Evolutionary conservation across 805 yeast species (phyloP), one percentile per base, ranked within the genome.

Genomic region (Starmerella apicola): DNA sequence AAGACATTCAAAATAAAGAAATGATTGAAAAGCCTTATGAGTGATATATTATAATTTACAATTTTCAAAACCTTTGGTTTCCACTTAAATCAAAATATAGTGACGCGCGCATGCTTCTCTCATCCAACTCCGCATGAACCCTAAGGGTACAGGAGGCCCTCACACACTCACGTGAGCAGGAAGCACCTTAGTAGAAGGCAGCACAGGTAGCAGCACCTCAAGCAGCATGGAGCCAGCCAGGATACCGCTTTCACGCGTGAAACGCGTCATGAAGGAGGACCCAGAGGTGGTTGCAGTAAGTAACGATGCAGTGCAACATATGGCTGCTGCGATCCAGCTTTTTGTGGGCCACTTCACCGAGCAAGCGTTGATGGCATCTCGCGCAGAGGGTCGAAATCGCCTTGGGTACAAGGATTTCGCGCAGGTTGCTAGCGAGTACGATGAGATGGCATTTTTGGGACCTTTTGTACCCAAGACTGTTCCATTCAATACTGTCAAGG

Each of bases 241-340:
- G 6, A 48, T 81, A 20, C 94, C 91, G 5, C 60, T 80, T 30
- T 65, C 82, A 2, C 72, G 81, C 47, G 74, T 81, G 48, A 79
- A 78, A 52, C 69, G 76, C 49, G 76, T 81, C 39, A 70, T 81
- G 55, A 80, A 78, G 51, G 68, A 78, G 55, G 93, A 81, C 55
- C 82, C 84, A 13, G 85, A 77, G 28, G 78, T 78, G 49, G 59
- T 67, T 5, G 71, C 77, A 2, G 74, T 82, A 2, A 73, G 84
- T 2, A 78, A 72, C 41, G 65, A 76, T 22, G 83, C 88, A 0
- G 81, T 78, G n/a, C 77, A 73, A 54, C 70, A 83, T 13, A 65
- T 81, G 5, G 83, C 82, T 2, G 67, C 78, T n/a, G 85, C 91
- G 7, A 74, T 88, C 0, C 91, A 81, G 51, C 59, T 79, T 18